A percentile compares a stretch with the other conserved stretches of the same genome.
Evolutionary conservation across 805 yeast genomes (phyloP).

Genomic region (Dipodascus albidus): DNA sequence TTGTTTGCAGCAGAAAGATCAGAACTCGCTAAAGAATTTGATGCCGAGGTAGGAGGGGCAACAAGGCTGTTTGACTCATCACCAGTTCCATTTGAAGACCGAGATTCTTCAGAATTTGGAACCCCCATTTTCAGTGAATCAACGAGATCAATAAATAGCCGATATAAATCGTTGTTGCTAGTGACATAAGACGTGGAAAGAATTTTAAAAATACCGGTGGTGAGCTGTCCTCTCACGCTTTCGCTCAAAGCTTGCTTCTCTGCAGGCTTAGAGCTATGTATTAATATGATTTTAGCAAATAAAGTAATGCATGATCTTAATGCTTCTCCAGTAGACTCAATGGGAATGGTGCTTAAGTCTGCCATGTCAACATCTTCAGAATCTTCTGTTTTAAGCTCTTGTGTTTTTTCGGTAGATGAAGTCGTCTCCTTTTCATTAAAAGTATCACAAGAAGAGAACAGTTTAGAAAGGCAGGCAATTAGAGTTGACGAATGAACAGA

Average conservation of each 20-base stretch:
- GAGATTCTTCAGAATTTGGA: neutral
- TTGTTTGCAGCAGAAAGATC: slow-evolving; percentile 8
- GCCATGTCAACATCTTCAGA: neutral
- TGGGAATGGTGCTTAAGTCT: neutral
- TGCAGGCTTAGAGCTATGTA: slow-evolving; percentile 9
- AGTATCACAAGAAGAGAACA: neutral
- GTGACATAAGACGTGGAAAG: neutral
- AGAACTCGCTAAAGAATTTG: neutral
- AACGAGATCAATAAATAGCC: neutral
- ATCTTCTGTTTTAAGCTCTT: neutral
- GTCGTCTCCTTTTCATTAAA: neutral
- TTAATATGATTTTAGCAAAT: slow-evolving; percentile 18
- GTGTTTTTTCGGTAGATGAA: neutral
- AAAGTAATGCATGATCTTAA: slow-evolving; percentile 14
- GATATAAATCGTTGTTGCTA: neutral
- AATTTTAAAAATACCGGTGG: neutral
- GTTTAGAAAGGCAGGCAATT: slow-evolving; percentile 7
- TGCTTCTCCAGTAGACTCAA: slow-evolving; percentile 5
- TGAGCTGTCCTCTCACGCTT: neutral
- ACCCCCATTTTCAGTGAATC: neutral
- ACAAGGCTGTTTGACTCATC: neutral
- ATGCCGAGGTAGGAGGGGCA: neutral
- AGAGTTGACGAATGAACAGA: slow-evolving; percentile 8
- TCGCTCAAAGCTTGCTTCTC: neutral
- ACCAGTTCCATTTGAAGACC: neutral